Base-by-base conservation (phyloP, 768 basidiomycete species). In the Terana coerulea region DNA sequence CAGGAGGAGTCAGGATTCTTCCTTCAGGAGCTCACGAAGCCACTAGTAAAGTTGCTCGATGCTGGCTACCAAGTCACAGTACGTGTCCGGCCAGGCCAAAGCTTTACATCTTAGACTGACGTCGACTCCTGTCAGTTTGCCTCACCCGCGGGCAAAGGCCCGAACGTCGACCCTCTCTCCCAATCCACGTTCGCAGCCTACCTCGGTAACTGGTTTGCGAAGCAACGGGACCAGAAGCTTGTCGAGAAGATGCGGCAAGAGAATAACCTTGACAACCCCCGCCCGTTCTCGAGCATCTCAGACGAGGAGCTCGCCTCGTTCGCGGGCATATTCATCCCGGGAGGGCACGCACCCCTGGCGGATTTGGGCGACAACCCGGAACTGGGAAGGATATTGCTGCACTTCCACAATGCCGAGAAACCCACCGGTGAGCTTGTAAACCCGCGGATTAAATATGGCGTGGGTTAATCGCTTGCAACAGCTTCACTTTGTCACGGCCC, bases 281-380 rank as follows among this genome's bases (percentile, higher is more conserved):
- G 57, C 12, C 57, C 64, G 6, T 62, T 65, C 56, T 6, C 44
- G 35, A 53, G 55, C 44, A 53, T 65, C 43, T 14, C 57, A 14
- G 61, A 63, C 47, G 53, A 49, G 4, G 62, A 62, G 56, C 56
- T 65, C 35, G 49, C 51, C 17, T 45, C 56, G 3, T 62, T 60
- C 40, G 39, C 46, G n/a, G 63, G 61, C 14, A 52, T 66, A 36
- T 61, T 66, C 63, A 57, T 63, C 33, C 64, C 64, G 2, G 64
- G 64, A 21, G 64, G 62, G n/a, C 62, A 64, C 40, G 61, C 60
- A 9, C 63, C 64, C 22, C 54, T 61, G 21, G 47, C 55, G 17
- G 62, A 65, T 45, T 50, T 64, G 31, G 59, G 62, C 15, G 47
- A 58, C 43, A 53, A 61, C 40, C 51, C 61, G 10, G 64, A 62